Evolutionary conservation across 176 grass and related monocot genomes (phyloP).

Genomic region (Oropetium thomaeum): DNA sequence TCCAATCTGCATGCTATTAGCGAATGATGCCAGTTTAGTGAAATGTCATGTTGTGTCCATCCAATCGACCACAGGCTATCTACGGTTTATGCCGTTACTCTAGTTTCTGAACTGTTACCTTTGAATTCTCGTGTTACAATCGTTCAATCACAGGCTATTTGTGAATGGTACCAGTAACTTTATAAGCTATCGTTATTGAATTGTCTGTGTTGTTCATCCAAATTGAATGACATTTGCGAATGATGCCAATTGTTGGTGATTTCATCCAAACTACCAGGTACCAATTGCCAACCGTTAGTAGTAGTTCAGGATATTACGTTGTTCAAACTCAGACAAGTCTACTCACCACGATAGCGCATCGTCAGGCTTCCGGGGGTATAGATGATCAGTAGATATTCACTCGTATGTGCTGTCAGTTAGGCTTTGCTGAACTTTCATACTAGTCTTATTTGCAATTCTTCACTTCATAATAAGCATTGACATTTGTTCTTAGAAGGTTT

Average conservation of each 20-base stretch:
- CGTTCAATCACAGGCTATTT: neutral
- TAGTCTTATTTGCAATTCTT: too few relatives aligned
- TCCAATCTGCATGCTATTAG: too few relatives aligned
- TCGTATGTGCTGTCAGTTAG: too few relatives aligned
- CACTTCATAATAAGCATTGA: too few relatives aligned
- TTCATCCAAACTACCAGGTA: neutral
- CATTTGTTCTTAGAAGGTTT: too few relatives aligned
- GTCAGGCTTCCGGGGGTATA: too few relatives aligned
- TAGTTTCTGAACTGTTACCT: neutral
- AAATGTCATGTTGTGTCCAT: neutral
- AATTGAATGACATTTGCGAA: neutral
- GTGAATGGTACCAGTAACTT: conserved; percentile 7
- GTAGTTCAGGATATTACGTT: too few relatives aligned
- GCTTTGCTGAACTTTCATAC: too few relatives aligned
- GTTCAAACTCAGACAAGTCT: too few relatives aligned
- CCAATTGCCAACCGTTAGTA: too few relatives aligned
- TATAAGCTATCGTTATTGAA: neutral
- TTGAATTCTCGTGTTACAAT: conserved; percentile 1
- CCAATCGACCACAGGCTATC: neutral
- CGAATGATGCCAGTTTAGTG: neutral
- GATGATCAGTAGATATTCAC: too few relatives aligned
- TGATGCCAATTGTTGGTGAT: neutral
- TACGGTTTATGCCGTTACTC: neutral
- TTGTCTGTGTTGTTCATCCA: neutral
- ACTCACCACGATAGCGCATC: too few relatives aligned